Conservation (phyloP, 495 filamentous ascomycete species). For the Articulospora tetracladia region DNA sequence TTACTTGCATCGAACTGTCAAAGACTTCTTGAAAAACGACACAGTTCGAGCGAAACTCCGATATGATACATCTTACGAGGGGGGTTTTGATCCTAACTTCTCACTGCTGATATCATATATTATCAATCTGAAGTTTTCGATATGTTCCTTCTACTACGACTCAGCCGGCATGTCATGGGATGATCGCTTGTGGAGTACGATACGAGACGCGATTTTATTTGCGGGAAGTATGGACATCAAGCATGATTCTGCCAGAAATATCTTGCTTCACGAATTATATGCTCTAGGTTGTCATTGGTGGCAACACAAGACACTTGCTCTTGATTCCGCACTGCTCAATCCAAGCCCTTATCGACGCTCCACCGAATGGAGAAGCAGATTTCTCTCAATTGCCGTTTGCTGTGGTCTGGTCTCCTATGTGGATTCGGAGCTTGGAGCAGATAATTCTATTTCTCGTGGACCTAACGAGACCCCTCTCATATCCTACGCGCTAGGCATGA, state of each 20-base stretch:
- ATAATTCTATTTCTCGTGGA: background rate
- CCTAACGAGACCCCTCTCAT: background rate
- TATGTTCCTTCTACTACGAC: background rate
- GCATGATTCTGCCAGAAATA: background rate
- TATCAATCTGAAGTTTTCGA: background rate
- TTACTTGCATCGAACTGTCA: conserved; percentile 16
- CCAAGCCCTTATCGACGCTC: background rate
- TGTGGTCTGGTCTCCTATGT: conserved; percentile 1
- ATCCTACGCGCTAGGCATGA: background rate
- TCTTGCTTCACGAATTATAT: conserved; percentile 1
- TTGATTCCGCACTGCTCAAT: background rate
- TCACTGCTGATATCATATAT: conserved; percentile 6
- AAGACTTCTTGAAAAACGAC: conserved; percentile 9
- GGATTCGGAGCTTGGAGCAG: background rate
- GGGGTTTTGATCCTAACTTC: background rate
- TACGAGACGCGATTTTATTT: background rate
- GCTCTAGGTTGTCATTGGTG: background rate
- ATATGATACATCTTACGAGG: background rate
- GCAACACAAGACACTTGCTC: too few relatives aligned
- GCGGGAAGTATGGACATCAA: background rate
- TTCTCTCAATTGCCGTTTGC: background rate
- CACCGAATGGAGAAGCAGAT: background rate
- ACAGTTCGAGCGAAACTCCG: background rate
- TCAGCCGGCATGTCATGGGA: background rate
- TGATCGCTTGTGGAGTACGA: background rate